These are phyloP conservation scores for Geotrichum carabidarum DNA, from an alignment of 1,139 yeast species.

Conservation along the genomic window DNA sequence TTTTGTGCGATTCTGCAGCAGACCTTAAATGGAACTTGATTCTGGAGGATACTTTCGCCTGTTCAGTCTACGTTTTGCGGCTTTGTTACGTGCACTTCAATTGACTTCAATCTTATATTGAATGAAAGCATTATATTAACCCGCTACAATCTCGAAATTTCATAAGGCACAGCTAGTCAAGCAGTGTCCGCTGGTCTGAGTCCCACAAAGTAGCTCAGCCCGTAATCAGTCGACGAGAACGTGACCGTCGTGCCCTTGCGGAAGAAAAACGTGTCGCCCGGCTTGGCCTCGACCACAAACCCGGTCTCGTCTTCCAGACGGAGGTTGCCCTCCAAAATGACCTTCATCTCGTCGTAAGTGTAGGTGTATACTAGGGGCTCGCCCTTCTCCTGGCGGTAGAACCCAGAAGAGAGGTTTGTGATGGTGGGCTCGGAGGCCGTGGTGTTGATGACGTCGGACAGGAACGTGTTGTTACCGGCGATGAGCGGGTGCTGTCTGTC, in stretches of 20 bases:
- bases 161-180: slow-evolving; percentile 15
- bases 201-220: slow-evolving; percentile 60
- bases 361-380: slow-evolving; percentile 61
- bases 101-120: too few relatives aligned
- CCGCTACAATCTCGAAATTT: too few relatives aligned
- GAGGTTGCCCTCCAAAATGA: slow-evolving; percentile 62
- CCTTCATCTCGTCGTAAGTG: slow-evolving; percentile 66
- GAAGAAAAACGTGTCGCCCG: slow-evolving; percentile 65
- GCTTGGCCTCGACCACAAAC: slow-evolving; percentile 50
- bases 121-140: too few relatives aligned
- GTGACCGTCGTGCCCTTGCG: slow-evolving; percentile 63
- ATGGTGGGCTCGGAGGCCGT: slow-evolving; percentile 46
- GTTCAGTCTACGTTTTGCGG: too few relatives aligned
- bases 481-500: slow-evolving; percentile 52
- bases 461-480: slow-evolving; percentile 58
- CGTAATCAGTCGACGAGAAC: slow-evolving; percentile 61
- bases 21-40: too few relatives aligned
- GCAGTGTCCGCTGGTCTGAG: slow-evolving; percentile 48
- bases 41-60: too few relatives aligned
- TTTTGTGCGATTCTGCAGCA: too few relatives aligned
- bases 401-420: slow-evolving; percentile 59
- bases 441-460: slow-evolving; percentile 58
- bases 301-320: slow-evolving; percentile 59
- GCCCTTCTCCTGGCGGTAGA: slow-evolving; percentile 62
- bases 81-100: too few relatives aligned